Percentiles rank a stretch among this genome's conserved stretches.
phyloP scores from a whole-genome alignment of 352 stramenopile genomes.

The Saprolegnia parasitica region DNA sequence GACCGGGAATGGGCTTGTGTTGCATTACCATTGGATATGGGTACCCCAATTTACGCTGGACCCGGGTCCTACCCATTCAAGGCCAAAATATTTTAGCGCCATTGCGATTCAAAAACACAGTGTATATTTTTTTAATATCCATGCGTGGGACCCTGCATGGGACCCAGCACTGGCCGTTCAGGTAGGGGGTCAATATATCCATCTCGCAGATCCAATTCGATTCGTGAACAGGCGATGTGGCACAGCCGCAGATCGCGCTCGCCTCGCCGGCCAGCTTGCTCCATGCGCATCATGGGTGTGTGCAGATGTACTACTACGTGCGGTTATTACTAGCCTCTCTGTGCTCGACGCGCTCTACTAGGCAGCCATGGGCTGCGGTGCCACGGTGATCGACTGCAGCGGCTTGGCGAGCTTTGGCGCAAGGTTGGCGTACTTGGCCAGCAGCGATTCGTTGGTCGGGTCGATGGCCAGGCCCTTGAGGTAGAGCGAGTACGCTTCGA shows the following conservation, averaged over 20 bases:
- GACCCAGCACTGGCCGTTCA: too few species aligned
- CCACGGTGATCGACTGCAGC: background rate
- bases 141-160: too few species aligned
- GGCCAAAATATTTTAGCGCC: too few species aligned
- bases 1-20: too few species aligned
- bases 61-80: too few species aligned
- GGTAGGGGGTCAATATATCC: too few species aligned
- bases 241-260: background rate
- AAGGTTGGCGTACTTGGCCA: conserved; percentile 14
- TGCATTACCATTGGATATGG: too few species aligned
- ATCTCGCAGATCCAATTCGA: background rate
- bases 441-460: conserved; percentile 14
- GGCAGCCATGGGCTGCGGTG: conserved; percentile 6
- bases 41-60: too few species aligned
- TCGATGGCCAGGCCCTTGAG: background rate
- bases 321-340: background rate
- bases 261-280: background rate
- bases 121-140: too few species aligned
- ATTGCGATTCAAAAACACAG: too few species aligned
- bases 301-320: background rate
- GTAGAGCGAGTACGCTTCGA: conserved; percentile 14
- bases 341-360: background rate
- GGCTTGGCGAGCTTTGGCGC: background rate
- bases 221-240: background rate
- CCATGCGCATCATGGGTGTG: too few species aligned